A percentile compares a stretch with the other conserved stretches of the same genome.
Evolutionary conservation across 768 basidiomycete species (phyloP).

Genomic region (Lactarius hatsudake): DNA sequence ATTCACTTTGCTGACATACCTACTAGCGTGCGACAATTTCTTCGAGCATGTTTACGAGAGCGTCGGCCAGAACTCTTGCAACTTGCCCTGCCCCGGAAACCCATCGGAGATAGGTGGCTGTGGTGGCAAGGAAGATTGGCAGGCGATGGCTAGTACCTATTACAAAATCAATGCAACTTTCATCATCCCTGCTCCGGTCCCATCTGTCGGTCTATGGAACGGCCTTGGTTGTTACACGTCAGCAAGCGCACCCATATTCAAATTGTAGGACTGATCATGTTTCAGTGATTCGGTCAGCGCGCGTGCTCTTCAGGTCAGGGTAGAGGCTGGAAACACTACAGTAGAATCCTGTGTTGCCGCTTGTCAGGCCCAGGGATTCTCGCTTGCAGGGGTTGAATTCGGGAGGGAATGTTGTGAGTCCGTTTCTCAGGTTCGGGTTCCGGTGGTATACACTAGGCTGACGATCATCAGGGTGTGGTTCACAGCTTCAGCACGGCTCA

Average conservation of each 20-base stretch:
- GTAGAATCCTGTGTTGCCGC: slow-evolving; percentile 60
- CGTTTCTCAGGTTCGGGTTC: neutral
- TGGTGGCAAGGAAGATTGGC: neutral
- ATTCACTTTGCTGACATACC: neutral
- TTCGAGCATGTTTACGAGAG: neutral
- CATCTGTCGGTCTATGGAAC: neutral
- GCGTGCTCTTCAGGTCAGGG: slow-evolving; percentile 36
- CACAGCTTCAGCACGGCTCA: neutral
- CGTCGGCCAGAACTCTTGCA: slow-evolving; percentile 43
- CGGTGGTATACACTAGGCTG: neutral
- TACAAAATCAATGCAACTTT: neutral
- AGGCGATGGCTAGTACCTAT: neutral
- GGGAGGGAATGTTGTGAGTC: slow-evolving; percentile 69
- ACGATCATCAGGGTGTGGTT: neutral
- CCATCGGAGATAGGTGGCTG: neutral
- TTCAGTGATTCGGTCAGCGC: slow-evolving; percentile 36
- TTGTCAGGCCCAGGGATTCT: slow-evolving; percentile 67
- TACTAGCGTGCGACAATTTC: neutral
- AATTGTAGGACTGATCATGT: neutral
- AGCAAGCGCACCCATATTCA: neutral
- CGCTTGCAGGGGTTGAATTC: slow-evolving; percentile 65
- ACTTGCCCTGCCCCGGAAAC: slow-evolving; percentile 45
- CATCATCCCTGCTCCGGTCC: neutral
- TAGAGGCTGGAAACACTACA: slow-evolving; percentile 52
- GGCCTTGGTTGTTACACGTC: neutral